Evolutionary conservation across 2,329 filamentous ascomycete genomes (phyloP).

Genomic region (Apiospora aurea): DNA sequence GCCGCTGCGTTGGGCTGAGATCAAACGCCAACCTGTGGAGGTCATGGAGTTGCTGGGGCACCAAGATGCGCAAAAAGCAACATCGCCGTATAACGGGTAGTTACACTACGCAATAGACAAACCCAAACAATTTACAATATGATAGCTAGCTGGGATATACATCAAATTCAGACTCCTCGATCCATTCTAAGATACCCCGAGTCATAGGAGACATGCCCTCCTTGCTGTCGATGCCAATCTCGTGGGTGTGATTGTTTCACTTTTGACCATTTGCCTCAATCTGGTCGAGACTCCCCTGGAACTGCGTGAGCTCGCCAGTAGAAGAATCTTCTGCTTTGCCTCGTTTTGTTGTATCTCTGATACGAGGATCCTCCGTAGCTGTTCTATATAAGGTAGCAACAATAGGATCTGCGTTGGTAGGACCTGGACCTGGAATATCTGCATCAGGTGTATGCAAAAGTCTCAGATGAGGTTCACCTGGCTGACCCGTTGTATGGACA

Average conservation of each 20-base stretch:
- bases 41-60: too few relatives aligned
- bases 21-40: too few relatives aligned
- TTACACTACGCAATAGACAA: too few relatives aligned
- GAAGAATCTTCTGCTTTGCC: conserved; percentile 79
- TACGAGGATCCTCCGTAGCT: conserved; percentile 73
- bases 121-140: too few relatives aligned
- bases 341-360: conserved; percentile 82
- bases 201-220: neutral
- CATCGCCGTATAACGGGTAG: too few relatives aligned
- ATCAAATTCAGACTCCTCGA: neutral
- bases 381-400: conserved; percentile 80
- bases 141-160: neutral
- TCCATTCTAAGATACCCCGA: neutral
- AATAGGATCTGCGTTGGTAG: conserved; percentile 67
- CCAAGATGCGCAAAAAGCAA: too few relatives aligned
- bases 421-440: conserved; percentile 30
- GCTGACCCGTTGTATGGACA: conserved; percentile 35
- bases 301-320: conserved; percentile 73
- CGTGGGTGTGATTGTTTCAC: conserved; percentile 48
- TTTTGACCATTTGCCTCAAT: conserved; percentile 67
- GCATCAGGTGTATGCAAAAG: conserved; percentile 34
- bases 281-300: conserved; percentile 82
- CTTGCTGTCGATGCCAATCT: neutral
- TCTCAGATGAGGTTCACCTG: conserved; percentile 34
- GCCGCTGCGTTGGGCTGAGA: too few relatives aligned